A percentile compares a stretch with the other conserved stretches of the same genome.
These are phyloP conservation scores for Cercophora scortea DNA, from an alignment of 495 filamentous ascomycete species.

Conservation along the genomic window DNA sequence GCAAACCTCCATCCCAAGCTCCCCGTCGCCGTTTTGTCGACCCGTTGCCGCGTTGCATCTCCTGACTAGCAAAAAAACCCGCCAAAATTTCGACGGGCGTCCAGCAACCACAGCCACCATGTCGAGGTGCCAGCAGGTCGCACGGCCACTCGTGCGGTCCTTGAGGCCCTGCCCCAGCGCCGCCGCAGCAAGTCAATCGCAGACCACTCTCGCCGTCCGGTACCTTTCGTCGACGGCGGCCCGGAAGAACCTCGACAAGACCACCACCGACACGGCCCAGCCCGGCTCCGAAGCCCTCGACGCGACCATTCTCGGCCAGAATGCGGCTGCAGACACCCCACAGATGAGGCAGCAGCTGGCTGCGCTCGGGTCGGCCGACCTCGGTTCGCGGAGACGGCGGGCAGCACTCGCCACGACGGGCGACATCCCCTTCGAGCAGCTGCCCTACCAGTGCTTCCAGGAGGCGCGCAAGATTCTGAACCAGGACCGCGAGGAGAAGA, in stretches of 20 bases:
- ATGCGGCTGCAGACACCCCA: too few species aligned
- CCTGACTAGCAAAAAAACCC: neutral
- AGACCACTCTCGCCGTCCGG: conserved; percentile 28
- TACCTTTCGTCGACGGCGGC: conserved; percentile 37
- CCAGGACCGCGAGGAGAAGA: conserved; percentile 75
- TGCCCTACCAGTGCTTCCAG: conserved; percentile 96
- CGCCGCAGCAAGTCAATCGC: conserved; percentile 20
- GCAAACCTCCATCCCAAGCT: too few species aligned
- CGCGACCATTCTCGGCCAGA: conserved; percentile 7
- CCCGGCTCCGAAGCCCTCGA: conserved; percentile 1
- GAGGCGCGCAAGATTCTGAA: conserved; percentile 79
- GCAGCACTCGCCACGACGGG: conserved; percentile 60
- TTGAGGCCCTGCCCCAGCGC: conserved; percentile 37
- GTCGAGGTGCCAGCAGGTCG: conserved; percentile 62
- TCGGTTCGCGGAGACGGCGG: conserved; percentile 78
- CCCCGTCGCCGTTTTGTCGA: too few species aligned
- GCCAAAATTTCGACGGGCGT: conserved; percentile 9
- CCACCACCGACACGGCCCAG: conserved; percentile 12
- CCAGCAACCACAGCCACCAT: conserved; percentile 30
- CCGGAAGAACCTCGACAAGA: conserved; percentile 31
- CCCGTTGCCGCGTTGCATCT: too few species aligned
- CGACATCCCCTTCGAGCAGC: conserved; percentile 80
- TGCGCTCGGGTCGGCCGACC: conserved; percentile 47
- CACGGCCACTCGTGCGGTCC: conserved; percentile 57
- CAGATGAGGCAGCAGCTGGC: conserved; percentile 39